These are phyloP conservation scores for Colletotrichum godetiae DNA, from an alignment of 2,329 filamentous ascomycete genomes.

Conservation along the genomic window DNA sequence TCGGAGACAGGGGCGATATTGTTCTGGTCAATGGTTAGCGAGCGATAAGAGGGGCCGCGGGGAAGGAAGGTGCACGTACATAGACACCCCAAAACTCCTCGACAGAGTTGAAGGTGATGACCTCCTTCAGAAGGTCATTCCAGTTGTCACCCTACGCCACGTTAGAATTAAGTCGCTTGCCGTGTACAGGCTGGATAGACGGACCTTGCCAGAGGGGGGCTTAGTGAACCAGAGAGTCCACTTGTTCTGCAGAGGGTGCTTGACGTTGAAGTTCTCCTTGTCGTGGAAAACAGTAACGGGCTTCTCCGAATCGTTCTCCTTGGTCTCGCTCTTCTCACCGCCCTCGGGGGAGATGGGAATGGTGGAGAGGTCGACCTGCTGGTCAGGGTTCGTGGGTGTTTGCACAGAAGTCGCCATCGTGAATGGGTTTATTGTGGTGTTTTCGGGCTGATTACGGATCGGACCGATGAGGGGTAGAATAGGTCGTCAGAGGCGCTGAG, in stretches of 20 bases:
- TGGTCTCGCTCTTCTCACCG: constrained; percentile 61
- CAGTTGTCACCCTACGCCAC: constrained; percentile 91
- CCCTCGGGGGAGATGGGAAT: constrained; percentile 76
- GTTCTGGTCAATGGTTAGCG: constrained; percentile 72
- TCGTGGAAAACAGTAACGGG: constrained; percentile 97
- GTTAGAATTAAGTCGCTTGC: constrained; percentile 38
- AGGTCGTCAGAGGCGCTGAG: constrained; percentile 19
- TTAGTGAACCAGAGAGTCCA: constrained; percentile 99
- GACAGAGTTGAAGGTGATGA: constrained; percentile 98
- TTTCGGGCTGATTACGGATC: constrained; percentile 11
- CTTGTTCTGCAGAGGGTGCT: constrained; percentile 96
- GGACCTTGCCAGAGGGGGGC: constrained; percentile 92
- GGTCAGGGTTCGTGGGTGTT: constrained; percentile 36
- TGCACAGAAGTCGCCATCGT: constrained; percentile 50
- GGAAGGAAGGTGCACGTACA: constrained; percentile 67
- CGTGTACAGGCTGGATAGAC: constrained; percentile 37
- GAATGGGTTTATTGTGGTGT: constrained; percentile 30
- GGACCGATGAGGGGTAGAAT: constrained; percentile 20
- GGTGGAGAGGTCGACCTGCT: constrained; percentile 75
- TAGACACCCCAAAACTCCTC: constrained; percentile 99
- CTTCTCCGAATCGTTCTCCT: constrained; percentile 66
- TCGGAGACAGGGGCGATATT: constrained; percentile 98
- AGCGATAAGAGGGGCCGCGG: constrained; percentile 26
- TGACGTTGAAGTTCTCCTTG: constrained; percentile 99
- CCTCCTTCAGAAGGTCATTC: constrained; percentile 97